Evolutionary conservation across 208 protist species (phyloP), one percentile per base, ranked within the genome.

Genomic region (Acanthamoeba triangularis): DNA sequence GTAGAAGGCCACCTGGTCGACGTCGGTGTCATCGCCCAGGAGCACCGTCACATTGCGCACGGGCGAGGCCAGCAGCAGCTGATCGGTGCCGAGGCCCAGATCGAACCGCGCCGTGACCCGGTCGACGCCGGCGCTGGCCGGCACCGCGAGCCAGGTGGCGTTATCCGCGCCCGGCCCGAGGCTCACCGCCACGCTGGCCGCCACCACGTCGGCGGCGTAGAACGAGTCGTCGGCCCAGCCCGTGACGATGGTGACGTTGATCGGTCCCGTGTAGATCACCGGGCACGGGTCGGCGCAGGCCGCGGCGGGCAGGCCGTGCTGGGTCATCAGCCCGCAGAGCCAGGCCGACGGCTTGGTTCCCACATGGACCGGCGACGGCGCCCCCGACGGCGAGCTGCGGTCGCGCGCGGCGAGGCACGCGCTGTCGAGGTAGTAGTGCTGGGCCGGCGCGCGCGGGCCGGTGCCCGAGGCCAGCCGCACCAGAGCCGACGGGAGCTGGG

Each of bases 401-500:
- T 88, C 49, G n/a, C 33, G 87, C 20, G 82, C n/a, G 23, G 59
- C 87, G 35, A 93, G 61, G 61, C 87, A 93, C 11, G 59, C 37
- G 28, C 65, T 23, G 63, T 93, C 87, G n/a, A 93, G 52, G 61
- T 93, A 93, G 37, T 35, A 93, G 87, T 93, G 61, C 87, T 93
- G 87, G 11, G 87, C 37, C 18, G 87, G 87, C 20, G 87, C 56
- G 23, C 18, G 16, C 25, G 7, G 10, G 16, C 87, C 87, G n/a
- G 35, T 69, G 41, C 87, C 87, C 14, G 87, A 93, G 11, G 54
- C 63, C 37, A 93, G 37, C 25, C 54, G 30, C 20, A 93, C 87
- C 23, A 78, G n/a, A 0, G 59, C 85, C 5, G 85, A 33, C 0
- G 59, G 20, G 61, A 44, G 25, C 25, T 18, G 87, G 20, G 10